phyloP scores from a whole-genome alignment of 2,329 filamentous ascomycete genomes.

The Pseudopithomyces chartarum region DNA sequence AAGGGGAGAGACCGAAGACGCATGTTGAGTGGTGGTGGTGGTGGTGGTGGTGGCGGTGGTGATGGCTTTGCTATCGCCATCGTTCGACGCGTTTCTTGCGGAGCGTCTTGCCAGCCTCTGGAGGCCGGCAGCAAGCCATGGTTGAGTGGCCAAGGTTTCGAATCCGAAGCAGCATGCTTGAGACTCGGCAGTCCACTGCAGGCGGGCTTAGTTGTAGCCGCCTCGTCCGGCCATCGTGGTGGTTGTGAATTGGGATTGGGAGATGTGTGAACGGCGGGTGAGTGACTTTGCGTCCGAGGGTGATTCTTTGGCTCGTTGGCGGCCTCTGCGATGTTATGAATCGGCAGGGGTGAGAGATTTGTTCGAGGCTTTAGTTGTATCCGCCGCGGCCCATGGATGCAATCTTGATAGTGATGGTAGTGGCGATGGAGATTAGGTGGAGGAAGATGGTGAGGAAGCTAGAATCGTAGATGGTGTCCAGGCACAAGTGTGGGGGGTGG shows the following conservation, averaged over 20 bases:
- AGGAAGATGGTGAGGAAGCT: not conserved
- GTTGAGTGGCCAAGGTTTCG: not conserved
- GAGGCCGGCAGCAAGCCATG: constrained; percentile 13
- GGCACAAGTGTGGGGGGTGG: not conserved
- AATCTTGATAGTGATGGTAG: constrained; percentile 5
- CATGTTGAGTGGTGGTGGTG: not conserved
- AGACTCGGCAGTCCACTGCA: constrained; percentile 18
- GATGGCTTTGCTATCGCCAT: constrained; percentile 23
- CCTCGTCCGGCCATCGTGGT: constrained; percentile 13
- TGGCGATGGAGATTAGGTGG: constrained; percentile 8
- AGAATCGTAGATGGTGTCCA: not conserved
- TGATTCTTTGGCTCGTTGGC: not conserved
- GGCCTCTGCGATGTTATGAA: not conserved
- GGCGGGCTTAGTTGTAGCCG: constrained; percentile 24
- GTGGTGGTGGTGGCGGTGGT: not conserved
- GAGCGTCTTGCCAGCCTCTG: constrained; percentile 22
- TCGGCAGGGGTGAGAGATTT: not conserved
- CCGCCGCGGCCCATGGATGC: constrained; percentile 41
- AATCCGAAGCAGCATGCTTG: constrained; percentile 7
- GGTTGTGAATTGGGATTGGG: not conserved
- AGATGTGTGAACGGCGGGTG: not conserved
- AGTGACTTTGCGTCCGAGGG: not conserved
- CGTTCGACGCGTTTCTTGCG: constrained; percentile 34
- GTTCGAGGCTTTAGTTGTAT: constrained; percentile 30
- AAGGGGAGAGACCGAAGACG: constrained; percentile 3